phyloP scores from a whole-genome alignment of 2,329 filamentous ascomycete species.

The Botrytis fabae region DNA sequence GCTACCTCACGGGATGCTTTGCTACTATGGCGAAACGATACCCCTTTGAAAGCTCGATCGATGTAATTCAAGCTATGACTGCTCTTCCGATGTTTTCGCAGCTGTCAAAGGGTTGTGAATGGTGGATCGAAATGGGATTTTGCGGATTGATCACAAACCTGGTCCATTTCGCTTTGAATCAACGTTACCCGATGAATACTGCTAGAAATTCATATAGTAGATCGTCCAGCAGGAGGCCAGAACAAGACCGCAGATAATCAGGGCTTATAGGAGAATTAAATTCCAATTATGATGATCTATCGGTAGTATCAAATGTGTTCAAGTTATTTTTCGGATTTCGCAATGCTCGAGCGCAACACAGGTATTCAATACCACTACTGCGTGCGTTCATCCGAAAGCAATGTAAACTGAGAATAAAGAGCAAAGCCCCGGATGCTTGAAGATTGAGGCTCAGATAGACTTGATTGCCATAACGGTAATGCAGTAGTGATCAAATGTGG shows the following conservation, averaged over 20 bases:
- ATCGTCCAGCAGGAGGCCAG: not conserved
- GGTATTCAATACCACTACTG: not conserved
- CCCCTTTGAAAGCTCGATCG: not conserved
- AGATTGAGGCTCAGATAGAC: not conserved
- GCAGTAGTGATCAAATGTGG: not conserved
- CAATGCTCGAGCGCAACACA: not conserved
- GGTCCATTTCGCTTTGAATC: not conserved
- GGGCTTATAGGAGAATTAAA: not conserved
- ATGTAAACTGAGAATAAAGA: not conserved
- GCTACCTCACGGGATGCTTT: not conserved
- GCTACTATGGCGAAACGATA: not conserved
- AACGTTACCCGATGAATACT: not conserved
- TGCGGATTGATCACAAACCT: not conserved
- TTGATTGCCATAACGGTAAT: not conserved
- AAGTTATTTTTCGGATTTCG: not conserved
- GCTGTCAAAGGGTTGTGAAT: not conserved
- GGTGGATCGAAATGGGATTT: not conserved
- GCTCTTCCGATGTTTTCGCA: accelerated
- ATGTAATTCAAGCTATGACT: not conserved
- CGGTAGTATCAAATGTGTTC: not conserved
- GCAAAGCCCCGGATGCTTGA: accelerated
- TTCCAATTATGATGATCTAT: not conserved
- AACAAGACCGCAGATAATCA: accelerated
- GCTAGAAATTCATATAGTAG: accelerated
- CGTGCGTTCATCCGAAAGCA: not conserved